These are phyloP conservation scores for Fusarium luffae DNA, from an alignment of 2,329 filamentous ascomycete genomes.

Conservation along the genomic window DNA sequence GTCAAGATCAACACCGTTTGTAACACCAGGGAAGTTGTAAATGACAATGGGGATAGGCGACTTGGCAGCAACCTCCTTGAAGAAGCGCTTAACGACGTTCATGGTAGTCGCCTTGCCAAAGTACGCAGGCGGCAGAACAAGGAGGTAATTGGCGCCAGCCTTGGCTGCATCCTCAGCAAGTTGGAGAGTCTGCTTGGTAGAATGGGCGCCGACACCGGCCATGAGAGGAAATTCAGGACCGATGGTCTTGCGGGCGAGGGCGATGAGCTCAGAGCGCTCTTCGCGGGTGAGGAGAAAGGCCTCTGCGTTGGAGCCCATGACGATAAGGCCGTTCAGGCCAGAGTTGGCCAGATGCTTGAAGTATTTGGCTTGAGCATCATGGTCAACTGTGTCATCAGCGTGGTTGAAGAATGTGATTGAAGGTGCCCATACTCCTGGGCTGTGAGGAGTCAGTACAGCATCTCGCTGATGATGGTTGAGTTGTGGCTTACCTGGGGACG, in stretches of 20 bases:
- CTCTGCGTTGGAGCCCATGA: conserved; percentile 67
- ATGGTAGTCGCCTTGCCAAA: conserved; percentile 71
- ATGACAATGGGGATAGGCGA: conserved; percentile 68
- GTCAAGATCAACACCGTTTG: conserved; percentile 75
- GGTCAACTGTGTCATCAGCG: conserved; percentile 59
- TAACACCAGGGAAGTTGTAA: conserved; percentile 77
- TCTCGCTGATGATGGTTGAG: background rate
- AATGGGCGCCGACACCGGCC: conserved; percentile 73
- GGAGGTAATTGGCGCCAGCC: conserved; percentile 70
- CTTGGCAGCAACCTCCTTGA: conserved; percentile 63
- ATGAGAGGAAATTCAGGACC: conserved; percentile 90
- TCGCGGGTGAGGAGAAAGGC: conserved; percentile 68
- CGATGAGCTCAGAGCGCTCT: conserved; percentile 67
- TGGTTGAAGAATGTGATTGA: conserved; percentile 66
- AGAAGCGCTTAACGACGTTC: conserved; percentile 69
- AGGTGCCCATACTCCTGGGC: conserved; percentile 58
- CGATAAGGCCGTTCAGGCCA: conserved; percentile 63
- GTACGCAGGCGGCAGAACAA: conserved; percentile 72
- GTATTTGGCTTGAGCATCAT: conserved; percentile 61
- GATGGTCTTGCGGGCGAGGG: conserved; percentile 75
- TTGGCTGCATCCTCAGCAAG: conserved; percentile 67
- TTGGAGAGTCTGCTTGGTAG: conserved; percentile 71
- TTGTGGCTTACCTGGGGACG: conserved; percentile 42
- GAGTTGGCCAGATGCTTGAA: conserved; percentile 62
- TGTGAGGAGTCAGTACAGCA: background rate